These are phyloP conservation scores for Ganoderma multipileum DNA, from an alignment of 1,284 basidiomycete species.

Conservation along the genomic window DNA sequence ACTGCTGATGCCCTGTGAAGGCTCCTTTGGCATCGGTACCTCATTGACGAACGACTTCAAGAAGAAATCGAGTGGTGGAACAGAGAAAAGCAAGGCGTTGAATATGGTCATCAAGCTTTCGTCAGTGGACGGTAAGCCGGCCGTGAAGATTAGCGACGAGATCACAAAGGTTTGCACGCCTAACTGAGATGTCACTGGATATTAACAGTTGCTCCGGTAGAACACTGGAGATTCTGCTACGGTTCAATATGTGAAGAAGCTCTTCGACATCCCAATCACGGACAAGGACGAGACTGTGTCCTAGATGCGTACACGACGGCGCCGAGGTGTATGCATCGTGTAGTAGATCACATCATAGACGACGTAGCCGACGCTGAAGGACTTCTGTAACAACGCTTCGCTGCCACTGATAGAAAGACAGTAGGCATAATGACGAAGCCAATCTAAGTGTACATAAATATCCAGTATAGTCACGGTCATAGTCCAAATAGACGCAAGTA, in stretches of 20 bases:
- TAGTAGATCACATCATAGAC: background rate
- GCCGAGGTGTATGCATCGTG: background rate
- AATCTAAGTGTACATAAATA: background rate
- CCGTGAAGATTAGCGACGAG: conserved; percentile 94
- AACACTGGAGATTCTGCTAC: conserved; percentile 53
- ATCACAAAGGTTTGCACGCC: conserved; percentile 70
- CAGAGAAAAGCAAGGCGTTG: conserved; percentile 76
- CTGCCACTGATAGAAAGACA: background rate
- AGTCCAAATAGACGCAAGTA: background rate
- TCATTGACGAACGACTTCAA: conserved; percentile 89
- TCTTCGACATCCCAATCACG: conserved; percentile 40
- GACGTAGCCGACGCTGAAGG: background rate
- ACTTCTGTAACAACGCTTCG: background rate
- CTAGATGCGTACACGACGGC: background rate
- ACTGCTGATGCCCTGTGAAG: conserved; percentile 37
- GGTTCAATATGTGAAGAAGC: conserved; percentile 51
- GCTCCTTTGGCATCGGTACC: conserved; percentile 92
- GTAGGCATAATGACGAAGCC: background rate
- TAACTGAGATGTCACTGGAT: conserved; percentile 4
- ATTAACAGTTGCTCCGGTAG: conserved; percentile 33
- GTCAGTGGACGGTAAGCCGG: conserved; percentile 74
- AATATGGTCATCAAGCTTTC: conserved; percentile 95
- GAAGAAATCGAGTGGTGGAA: conserved; percentile 58
- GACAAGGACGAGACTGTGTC: conserved; percentile 17
- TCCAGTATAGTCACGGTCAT: background rate